Base-by-base conservation (phyloP, 768 basidiomycete genomes). In the Boletus insuetus region DNA sequence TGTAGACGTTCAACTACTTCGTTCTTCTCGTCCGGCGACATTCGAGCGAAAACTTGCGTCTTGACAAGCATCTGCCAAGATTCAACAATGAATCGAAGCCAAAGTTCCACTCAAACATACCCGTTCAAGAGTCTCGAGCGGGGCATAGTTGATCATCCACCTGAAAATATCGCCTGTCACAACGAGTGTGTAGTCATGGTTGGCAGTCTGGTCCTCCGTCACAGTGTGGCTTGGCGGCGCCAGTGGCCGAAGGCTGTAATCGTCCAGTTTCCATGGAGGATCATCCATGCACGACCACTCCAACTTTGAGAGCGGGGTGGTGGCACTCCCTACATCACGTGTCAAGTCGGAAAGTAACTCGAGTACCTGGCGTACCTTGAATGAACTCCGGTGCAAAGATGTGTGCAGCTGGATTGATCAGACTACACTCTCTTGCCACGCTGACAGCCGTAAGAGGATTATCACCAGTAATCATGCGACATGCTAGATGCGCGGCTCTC, bases 1-100 rank as follows among this genome's bases (percentile, higher is more conserved):
- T 98, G 97, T 12, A 99, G 77, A 2, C 96, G 83, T 70, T 98
- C 96, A 17, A 99, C 92, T 17, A 98, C 85, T 70, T 99, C 97
- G 62, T 98, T 96, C 75, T 99, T 99, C 77, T 98, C 97, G 67
- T 98, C 97, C 0, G 97, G 97, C 10, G 97, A 99, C 97, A 99
- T 98, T 22, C 97, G 84, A 10, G 97, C 95, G 69, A 94, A 99
- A 44, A 98, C 86, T 69, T 97, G 92, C 2, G 95, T 85, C 71
- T 96, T 96, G 32, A 98, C 90, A 19, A 99, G 85, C 94, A 99
- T 97, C 96, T 98, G 52, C 6, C 19, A n/a, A 55, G 51, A 51
- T 31, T 51, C 44, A 55, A 42, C 43, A 51, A 35, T 19, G 19
- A 31, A 29, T 46, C 17, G 47, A 40, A 32, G 17, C 16, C 50